These are phyloP conservation scores for Triangularia setosa DNA, from an alignment of 2,329 filamentous ascomycete genomes.

Conservation along the genomic window DNA sequence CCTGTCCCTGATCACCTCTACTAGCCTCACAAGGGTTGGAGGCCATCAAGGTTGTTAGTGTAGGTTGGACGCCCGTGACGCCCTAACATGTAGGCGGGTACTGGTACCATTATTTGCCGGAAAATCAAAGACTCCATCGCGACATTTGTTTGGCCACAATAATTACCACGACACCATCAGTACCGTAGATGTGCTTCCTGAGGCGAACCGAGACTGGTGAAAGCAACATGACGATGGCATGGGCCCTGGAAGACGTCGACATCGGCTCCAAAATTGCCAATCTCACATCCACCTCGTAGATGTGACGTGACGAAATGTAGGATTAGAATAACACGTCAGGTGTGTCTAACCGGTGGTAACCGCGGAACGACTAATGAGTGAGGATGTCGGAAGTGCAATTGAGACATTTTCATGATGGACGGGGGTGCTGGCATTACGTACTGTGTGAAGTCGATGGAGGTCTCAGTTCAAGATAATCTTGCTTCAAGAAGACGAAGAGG, in stretches of 20 bases:
- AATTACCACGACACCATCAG: background rate
- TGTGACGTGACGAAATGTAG: conserved; percentile 1
- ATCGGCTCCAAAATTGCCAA: conserved; percentile 7
- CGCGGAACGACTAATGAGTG: background rate
- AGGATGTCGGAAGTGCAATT: background rate
- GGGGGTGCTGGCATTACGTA: background rate
- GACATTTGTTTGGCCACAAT: background rate
- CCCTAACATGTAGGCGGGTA: background rate
- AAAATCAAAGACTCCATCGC: background rate
- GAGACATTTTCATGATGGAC: background rate
- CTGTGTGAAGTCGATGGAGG: background rate
- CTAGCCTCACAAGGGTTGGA: conserved; percentile 1
- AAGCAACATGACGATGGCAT: background rate
- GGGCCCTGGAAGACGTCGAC: background rate
- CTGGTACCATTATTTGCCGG: background rate
- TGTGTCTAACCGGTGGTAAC: background rate
- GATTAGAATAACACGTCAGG: conserved; percentile 1
- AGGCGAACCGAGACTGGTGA: background rate
- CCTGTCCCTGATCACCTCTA: conserved; percentile 6
- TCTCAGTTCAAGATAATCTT: background rate
- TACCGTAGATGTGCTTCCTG: background rate
- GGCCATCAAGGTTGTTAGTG: background rate
- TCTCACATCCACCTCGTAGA: conserved; percentile 1
- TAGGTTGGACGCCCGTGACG: background rate
- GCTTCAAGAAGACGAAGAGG: background rate